phyloP scores from a whole-genome alignment of 2,329 filamentous ascomycete species.

The Claviceps maximensis region DNA sequence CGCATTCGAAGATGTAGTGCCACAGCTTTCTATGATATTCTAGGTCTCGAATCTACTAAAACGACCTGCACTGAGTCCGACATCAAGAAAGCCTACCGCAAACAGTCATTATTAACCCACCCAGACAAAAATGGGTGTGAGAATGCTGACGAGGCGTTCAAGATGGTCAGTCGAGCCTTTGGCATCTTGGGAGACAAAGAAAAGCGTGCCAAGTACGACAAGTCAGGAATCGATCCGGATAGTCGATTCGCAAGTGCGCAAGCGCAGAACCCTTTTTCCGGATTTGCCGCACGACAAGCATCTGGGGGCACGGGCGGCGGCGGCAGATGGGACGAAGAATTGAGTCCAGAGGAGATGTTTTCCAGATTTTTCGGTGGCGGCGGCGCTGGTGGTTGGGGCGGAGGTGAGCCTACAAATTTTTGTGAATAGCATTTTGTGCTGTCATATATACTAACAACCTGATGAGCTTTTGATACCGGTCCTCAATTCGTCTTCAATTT shows the following conservation, averaged over 20 bases:
- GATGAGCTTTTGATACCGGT: constrained; percentile 54
- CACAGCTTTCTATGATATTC: constrained; percentile 92
- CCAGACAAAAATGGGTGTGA: constrained; percentile 98
- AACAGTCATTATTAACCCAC: constrained; percentile 85
- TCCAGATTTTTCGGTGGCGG: constrained; percentile 87
- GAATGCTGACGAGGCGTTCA: constrained; percentile 94
- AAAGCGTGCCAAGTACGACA: constrained; percentile 72
- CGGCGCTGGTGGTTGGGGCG: constrained; percentile 50
- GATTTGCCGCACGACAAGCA: constrained; percentile 37
- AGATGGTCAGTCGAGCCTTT: constrained; percentile 91
- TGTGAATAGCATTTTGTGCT: neutral
- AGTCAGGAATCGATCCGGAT: constrained; percentile 84
- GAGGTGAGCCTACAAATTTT: constrained; percentile 18
- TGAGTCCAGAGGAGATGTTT: constrained; percentile 94
- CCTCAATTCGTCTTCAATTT: constrained; percentile 93
- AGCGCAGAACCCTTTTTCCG: constrained; percentile 48
- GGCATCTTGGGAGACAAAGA: constrained; percentile 86
- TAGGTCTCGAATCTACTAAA: constrained; percentile 55
- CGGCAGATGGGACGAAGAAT: constrained; percentile 74
- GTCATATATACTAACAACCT: constrained; percentile 10
- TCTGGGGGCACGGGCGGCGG: constrained; percentile 33
- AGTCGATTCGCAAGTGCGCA: constrained; percentile 61
- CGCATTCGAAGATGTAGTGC: constrained; percentile 72
- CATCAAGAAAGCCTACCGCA: constrained; percentile 96
- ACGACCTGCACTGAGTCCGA: constrained; percentile 62